These are phyloP conservation scores for Elsinoe fawcettii DNA, from an alignment of 2,329 filamentous ascomycete genomes.

Conservation along the genomic window DNA sequence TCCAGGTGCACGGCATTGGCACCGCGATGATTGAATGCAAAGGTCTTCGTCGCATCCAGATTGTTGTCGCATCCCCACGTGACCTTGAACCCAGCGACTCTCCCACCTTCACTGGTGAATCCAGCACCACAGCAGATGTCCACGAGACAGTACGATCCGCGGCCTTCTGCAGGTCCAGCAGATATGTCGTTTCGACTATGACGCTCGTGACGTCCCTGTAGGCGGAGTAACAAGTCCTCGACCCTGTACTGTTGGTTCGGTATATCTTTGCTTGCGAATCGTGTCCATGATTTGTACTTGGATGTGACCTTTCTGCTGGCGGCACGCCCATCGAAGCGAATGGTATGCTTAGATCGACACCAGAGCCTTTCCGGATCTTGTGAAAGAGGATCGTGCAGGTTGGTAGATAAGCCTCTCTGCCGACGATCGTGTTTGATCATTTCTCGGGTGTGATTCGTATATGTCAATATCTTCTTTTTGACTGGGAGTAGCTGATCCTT, in stretches of 20 bases:
- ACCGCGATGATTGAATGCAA: slow-evolving; percentile 50
- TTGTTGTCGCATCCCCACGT: slow-evolving; percentile 59
- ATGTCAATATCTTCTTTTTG: neutral
- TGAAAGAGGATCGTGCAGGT: neutral
- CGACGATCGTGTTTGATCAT: neutral
- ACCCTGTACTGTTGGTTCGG: neutral
- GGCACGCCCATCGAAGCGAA: neutral
- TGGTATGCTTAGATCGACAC: neutral
- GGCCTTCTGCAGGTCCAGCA: neutral
- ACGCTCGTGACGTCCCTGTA: neutral
- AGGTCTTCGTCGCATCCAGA: slow-evolving; percentile 49
- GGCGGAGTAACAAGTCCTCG: neutral
- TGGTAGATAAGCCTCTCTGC: neutral
- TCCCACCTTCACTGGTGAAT: slow-evolving; percentile 59
- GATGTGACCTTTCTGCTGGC: neutral
- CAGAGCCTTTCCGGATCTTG: neutral
- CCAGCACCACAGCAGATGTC: slow-evolving; percentile 69
- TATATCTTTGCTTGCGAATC: neutral
- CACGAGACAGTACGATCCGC: slow-evolving; percentile 45
- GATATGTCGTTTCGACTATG: neutral
- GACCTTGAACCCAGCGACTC: slow-evolving; percentile 50
- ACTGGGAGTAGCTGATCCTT: neutral
- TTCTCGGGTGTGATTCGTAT: neutral
- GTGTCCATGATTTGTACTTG: neutral
- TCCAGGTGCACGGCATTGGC: slow-evolving; percentile 19